Conservation (phyloP, 2,329 filamentous ascomycete genomes). For the Scedosporium aurantiacum region DNA sequence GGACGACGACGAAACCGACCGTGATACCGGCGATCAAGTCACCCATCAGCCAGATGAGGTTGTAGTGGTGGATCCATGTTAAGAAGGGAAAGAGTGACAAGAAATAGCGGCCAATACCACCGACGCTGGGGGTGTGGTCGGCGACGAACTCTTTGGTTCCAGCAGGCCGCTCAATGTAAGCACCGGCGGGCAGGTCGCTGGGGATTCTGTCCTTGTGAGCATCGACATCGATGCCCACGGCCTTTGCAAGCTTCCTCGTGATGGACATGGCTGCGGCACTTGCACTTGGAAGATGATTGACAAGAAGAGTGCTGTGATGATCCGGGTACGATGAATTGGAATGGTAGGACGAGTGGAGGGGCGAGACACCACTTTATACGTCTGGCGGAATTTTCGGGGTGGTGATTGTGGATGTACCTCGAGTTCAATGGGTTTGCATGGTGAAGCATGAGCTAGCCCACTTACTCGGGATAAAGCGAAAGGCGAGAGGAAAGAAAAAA, state of each 20-base stretch:
- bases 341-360: not conserved
- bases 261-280: slow-evolving; percentile 1
- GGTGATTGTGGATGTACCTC: not conserved
- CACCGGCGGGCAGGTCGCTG: slow-evolving; percentile 9
- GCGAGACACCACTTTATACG: not conserved
- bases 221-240: slow-evolving; percentile 20
- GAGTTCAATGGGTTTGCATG: not conserved
- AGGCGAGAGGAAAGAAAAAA: not conserved
- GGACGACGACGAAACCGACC: slow-evolving; percentile 65
- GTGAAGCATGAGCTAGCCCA: not conserved
- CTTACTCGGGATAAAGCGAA: not conserved
- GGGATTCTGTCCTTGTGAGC: slow-evolving; percentile 17
- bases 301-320: not conserved
- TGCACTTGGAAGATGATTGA: not conserved
- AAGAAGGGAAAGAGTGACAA: slow-evolving; percentile 36
- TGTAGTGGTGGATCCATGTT: slow-evolving; percentile 40
- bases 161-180: slow-evolving; percentile 10
- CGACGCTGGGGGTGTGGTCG: slow-evolving; percentile 5
- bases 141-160: slow-evolving; percentile 7
- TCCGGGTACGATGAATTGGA: not conserved
- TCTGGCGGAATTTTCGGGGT: not conserved
- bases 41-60: slow-evolving; percentile 33
- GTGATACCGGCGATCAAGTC: slow-evolving; percentile 39
- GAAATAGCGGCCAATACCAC: slow-evolving; percentile 19
- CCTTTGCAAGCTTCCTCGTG: slow-evolving; percentile 14